phyloP scores from a whole-genome alignment of 257 asterid species.

The Gentiana macrophylla region DNA sequence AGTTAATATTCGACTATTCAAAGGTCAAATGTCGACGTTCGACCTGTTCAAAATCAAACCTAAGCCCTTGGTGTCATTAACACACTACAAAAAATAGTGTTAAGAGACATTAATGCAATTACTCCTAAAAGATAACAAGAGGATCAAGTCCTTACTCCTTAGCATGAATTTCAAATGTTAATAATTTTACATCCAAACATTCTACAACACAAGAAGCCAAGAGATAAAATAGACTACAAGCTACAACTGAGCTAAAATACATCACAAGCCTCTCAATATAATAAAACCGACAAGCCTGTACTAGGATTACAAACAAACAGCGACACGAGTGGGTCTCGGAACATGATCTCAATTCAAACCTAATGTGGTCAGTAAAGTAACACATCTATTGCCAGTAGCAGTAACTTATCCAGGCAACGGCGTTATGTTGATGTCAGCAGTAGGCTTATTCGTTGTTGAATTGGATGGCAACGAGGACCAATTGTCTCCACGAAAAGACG shows the following conservation, averaged over 20 bases:
- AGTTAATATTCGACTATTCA: no score
- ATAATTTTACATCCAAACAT: conserved; percentile 19
- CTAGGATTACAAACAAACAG: conserved; percentile 21
- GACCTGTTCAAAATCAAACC: no score
- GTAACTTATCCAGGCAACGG: conserved; percentile 24
- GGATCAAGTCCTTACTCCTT: no score
- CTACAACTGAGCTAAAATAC: conserved; percentile 16
- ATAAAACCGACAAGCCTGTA: conserved; percentile 11
- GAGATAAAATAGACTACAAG: conserved; percentile 3
- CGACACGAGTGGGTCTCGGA: conserved; percentile 4
- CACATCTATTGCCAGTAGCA: conserved; percentile 4
- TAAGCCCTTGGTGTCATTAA: no score
- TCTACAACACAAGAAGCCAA: conserved; percentile 18
- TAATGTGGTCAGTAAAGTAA: conserved; percentile 18
- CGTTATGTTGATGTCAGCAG: conserved; percentile 50
- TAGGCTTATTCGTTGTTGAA: conserved; percentile 26
- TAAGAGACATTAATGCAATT: no score
- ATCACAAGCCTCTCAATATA: conserved; percentile 16
- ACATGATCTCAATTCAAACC: conserved; percentile 6
- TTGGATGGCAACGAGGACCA: conserved; percentile 49
- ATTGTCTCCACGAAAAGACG: conserved; percentile 60
- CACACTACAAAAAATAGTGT: no score
- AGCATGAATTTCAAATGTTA: no score
- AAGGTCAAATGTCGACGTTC: no score
- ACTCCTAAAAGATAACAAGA: no score